phyloP scores from a whole-genome alignment of 257 asterid species.

The Solanum rostratum region DNA sequence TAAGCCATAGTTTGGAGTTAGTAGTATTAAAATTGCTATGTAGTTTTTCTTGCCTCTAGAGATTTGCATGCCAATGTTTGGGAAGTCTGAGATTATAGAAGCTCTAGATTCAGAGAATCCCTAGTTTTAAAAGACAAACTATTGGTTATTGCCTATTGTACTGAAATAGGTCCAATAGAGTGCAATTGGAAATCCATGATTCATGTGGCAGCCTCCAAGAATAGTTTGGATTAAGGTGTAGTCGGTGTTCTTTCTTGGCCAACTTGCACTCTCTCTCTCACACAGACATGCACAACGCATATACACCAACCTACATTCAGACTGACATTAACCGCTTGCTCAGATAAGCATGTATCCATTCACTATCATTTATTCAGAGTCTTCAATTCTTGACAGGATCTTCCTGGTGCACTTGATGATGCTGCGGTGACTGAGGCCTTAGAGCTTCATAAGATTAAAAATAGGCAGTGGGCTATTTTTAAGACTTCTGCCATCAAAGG shows the following conservation, averaged over 20 bases:
- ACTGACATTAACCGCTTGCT: neutral
- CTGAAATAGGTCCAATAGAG: neutral
- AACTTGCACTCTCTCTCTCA: neutral
- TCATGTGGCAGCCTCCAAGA: neutral
- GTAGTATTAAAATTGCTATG: neutral
- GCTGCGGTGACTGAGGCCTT: conserved; percentile 84
- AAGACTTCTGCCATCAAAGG: conserved; percentile 95
- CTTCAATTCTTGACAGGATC: conserved; percentile 44
- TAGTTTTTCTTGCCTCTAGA: neutral
- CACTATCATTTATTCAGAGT: neutral
- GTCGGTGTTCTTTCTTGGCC: neutral
- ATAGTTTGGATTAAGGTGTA: neutral
- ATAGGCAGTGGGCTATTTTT: conserved; percentile 87
- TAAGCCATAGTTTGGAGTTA: neutral
- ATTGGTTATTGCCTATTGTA: neutral
- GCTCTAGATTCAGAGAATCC: neutral
- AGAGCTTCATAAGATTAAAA: conserved; percentile 88
- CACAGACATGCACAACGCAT: neutral
- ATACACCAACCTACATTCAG: neutral
- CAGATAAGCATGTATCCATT: neutral
- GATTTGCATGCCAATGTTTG: neutral
- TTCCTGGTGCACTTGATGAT: conserved; percentile 97
- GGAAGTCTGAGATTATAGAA: neutral
- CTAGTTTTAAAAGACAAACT: neutral
- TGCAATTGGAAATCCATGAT: neutral